phyloP scores from a whole-genome alignment of 495 filamentous ascomycete genomes.

The Apiosordaria backusii region DNA sequence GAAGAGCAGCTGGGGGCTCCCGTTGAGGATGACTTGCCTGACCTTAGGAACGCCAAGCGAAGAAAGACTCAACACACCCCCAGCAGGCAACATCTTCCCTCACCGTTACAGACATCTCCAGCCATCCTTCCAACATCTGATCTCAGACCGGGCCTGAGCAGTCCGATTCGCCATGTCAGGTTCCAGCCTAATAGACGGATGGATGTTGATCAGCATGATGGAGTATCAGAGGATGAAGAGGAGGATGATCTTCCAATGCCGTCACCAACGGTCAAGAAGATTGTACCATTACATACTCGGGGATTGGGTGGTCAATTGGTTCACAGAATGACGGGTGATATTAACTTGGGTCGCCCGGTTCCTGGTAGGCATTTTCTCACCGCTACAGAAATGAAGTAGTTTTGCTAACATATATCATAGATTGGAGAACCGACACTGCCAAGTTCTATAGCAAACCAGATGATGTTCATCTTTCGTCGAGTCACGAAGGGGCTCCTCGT shows the following conservation, averaged over 20 bases:
- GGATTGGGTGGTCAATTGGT: constrained; percentile 42
- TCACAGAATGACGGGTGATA: constrained; percentile 40
- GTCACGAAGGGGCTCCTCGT: constrained; percentile 50
- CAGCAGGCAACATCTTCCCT: constrained; percentile 24
- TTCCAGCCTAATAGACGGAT: constrained; percentile 30
- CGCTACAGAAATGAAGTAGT: not conserved
- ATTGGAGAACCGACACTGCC: constrained; percentile 71
- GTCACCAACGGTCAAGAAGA: constrained; percentile 3
- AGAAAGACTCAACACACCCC: constrained; percentile 23
- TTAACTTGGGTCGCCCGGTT: constrained; percentile 38
- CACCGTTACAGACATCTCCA: constrained; percentile 28
- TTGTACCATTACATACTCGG: constrained; percentile 36
- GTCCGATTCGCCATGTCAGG: constrained; percentile 37
- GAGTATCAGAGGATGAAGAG: constrained; percentile 31
- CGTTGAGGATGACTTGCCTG: constrained; percentile 25
- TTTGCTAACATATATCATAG: constrained; percentile 29
- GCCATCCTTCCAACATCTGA: constrained; percentile 26
- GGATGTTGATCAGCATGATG: constrained; percentile 26
- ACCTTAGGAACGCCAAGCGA: constrained; percentile 20
- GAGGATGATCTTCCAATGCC: constrained; percentile 19
- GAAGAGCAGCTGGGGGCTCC: constrained; percentile 24
- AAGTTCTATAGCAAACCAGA: constrained; percentile 65
- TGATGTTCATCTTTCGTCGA: constrained; percentile 60
- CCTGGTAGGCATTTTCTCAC: constrained; percentile 23
- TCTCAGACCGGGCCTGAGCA: constrained; percentile 28